A percentile compares a stretch with the other conserved stretches of the same genome.
Conservation (phyloP, 768 basidiomycete genomes). For the Russula emetica region DNA sequence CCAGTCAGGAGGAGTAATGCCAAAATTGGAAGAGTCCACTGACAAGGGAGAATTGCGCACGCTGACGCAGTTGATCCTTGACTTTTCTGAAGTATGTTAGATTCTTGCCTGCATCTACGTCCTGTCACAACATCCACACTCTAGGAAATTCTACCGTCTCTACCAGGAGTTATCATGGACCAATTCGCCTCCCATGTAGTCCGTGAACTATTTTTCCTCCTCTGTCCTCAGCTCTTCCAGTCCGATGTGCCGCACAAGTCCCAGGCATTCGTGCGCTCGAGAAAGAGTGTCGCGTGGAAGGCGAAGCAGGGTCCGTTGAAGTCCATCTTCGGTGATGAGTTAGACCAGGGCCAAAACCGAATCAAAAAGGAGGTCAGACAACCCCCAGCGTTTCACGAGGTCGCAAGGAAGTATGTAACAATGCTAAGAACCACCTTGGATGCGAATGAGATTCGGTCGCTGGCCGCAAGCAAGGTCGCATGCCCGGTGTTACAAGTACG, state of each 20-base stretch:
- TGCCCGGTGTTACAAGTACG: conserved; percentile 71
- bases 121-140: neutral
- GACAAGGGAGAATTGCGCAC: conserved; percentile 63
- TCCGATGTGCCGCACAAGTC: conserved; percentile 37
- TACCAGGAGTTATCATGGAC: conserved; percentile 69
- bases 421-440: conserved; percentile 49
- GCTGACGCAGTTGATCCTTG: conserved; percentile 57
- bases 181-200: conserved; percentile 90
- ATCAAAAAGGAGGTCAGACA: conserved; percentile 26
- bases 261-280: conserved; percentile 60
- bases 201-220: conserved; percentile 69
- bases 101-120: neutral
- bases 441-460: conserved; percentile 70
- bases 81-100: conserved; percentile 55
- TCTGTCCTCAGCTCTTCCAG: conserved; percentile 57
- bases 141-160: conserved; percentile 65
- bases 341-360: conserved; percentile 33
- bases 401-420: conserved; percentile 46
- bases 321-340: conserved; percentile 60
- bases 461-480: conserved; percentile 57
- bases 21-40: conserved; percentile 42
- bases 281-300: conserved; percentile 80
- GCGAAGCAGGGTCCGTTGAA: conserved; percentile 75
- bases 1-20: conserved; percentile 54
- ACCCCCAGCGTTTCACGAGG: conserved; percentile 47